These are phyloP conservation scores for Arachis monticola DNA, from an alignment of 331 rosid species.

Conservation along the genomic window DNA sequence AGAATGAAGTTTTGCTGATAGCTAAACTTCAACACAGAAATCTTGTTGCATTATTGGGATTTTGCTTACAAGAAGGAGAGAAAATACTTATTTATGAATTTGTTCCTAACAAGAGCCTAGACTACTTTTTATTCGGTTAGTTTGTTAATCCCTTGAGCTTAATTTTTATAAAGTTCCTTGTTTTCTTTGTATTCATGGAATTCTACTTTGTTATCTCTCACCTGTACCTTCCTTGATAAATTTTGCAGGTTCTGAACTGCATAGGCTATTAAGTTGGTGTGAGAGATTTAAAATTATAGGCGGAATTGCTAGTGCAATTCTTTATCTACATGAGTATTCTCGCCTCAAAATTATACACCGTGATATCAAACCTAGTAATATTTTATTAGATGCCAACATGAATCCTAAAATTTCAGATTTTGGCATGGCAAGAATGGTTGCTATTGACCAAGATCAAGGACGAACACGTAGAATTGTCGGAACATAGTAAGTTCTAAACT, in stretches of 20 bases:
- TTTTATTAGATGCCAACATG: constrained; percentile 45
- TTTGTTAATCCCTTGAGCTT: background rate
- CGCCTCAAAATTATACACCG: constrained; percentile 43
- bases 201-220: background rate
- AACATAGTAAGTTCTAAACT: constrained; percentile 42
- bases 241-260: constrained; percentile 24
- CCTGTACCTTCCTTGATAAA: background rate
- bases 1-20: constrained; percentile 33
- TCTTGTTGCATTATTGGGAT: constrained; percentile 35
- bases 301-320: constrained; percentile 42
- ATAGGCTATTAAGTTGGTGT: constrained; percentile 22
- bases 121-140: constrained; percentile 23
- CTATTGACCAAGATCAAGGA: constrained; percentile 35
- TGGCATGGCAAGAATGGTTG: constrained; percentile 43
- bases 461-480: constrained; percentile 43
- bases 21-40: constrained; percentile 39
- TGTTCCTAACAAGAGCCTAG: background rate
- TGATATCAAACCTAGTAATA: constrained; percentile 46
- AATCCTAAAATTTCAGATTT: constrained; percentile 49
- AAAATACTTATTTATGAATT: constrained; percentile 38
- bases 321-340: constrained; percentile 51
- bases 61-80: constrained; percentile 31
- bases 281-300: constrained; percentile 38
- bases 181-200: background rate
- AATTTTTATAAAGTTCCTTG: background rate